Base-by-base conservation (phyloP, 345 rosid genomes). In the Arabis hirsuta region DNA sequence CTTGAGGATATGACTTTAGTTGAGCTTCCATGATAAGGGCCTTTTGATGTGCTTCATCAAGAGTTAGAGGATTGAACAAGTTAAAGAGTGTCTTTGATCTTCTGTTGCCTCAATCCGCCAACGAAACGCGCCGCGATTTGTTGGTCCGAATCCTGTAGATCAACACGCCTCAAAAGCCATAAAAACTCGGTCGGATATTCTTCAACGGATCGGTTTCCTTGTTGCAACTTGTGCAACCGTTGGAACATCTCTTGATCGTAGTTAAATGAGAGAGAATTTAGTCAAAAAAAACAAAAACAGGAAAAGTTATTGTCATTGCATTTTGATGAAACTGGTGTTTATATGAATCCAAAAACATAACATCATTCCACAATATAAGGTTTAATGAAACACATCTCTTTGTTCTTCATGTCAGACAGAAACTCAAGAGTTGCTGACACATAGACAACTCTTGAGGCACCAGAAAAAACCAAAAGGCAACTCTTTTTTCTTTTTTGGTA, bases 381-480 rank as follows among this genome's bases (percentile, higher is more conserved):
- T 54, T 13, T 45, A 27, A 51, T 73, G 10, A n/a, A 27, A 57
- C 41, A 58, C 19, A 50, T 50, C 12, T 50, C 67, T 58, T 19
- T 58, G 55, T 66, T 58, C 31, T 58, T 65, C 60, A 58, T 58
- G 36, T 67, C 55, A 67, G 68, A 59, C 42, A 32, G 48, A 74
- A 38, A 51, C 63, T 42, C 31, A 42, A 39, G 78, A 39, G 62
- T 50, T 39, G 65, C 14, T 57, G 27, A 56, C 47, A 55, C 52
- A 65, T 55, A 56, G 43, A 47, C 71, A 73, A 65, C 16, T 13
- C 46, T 42, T 20, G 13, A 32, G 22, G 47, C 51, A 67, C 69
- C 67, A 59, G 69, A 45, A 67, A 45, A 67, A 66, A 6, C 60
- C 47, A 73, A 29, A 57, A 16, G 26, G 6, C 22, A 59, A 43